Percentiles rank a stretch among this genome's conserved stretches.
Evolutionary conservation across 106 monocot species (phyloP).

Genomic region (Hemerocallis citrina): DNA sequence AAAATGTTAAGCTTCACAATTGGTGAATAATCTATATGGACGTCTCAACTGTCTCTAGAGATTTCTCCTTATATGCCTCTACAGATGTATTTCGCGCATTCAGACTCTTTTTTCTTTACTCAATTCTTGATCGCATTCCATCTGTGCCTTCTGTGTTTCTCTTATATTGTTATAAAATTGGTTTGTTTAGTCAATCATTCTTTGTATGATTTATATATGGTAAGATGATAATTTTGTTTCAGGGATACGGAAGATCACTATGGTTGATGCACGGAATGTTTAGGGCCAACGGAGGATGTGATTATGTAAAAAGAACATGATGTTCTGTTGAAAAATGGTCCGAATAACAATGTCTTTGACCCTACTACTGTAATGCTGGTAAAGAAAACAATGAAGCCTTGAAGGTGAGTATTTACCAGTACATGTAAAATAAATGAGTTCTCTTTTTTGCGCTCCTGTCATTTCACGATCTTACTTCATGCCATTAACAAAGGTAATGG

Average conservation of each 20-base stretch:
- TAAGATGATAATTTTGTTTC: no score
- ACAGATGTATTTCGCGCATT: no score
- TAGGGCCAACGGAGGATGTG: slow-evolving; percentile 47
- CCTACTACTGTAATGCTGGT: slow-evolving; percentile 12
- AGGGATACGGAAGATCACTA: slow-evolving; percentile 21
- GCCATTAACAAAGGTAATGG: slow-evolving; percentile 32
- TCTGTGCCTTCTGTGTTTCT: no score
- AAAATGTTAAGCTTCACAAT: no score
- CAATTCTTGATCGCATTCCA: no score
- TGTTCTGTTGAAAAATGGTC: slow-evolving; percentile 15
- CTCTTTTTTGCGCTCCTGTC: background rate
- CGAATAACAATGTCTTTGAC: slow-evolving; percentile 11
- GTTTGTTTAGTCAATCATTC: no score
- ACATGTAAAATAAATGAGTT: background rate
- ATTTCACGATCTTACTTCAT: background rate
- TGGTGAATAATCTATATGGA: no score
- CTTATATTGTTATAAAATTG: no score
- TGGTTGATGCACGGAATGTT: slow-evolving; percentile 58
- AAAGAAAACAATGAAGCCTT: slow-evolving; percentile 34
- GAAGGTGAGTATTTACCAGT: slow-evolving; percentile 14
- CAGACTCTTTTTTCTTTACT: no score
- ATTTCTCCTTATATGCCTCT: no score
- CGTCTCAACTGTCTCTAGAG: no score
- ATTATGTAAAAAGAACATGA: slow-evolving; percentile 49
- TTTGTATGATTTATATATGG: no score